Evolutionary conservation across 768 basidiomycete genomes (phyloP).

Genomic region (Rhizopogon rudus): DNA sequence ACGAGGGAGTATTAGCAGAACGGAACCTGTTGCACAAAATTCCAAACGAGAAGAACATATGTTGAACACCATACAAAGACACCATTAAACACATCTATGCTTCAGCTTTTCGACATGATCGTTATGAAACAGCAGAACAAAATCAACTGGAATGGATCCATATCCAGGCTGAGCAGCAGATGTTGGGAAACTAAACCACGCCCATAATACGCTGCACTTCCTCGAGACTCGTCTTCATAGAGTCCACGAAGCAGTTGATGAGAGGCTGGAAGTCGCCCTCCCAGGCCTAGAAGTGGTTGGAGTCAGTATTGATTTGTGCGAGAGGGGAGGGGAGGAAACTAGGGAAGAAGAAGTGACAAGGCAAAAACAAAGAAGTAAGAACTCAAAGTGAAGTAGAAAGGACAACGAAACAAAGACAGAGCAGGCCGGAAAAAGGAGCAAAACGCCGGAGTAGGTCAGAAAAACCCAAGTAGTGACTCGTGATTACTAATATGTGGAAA

Average conservation of each 20-base stretch:
- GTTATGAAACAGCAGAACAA: neutral
- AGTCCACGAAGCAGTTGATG: constrained; percentile 27
- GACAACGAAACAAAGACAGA: neutral
- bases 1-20: neutral
- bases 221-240: constrained; percentile 16
- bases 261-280: constrained; percentile 29
- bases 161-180: neutral
- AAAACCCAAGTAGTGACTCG: too few relatives aligned
- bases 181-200: neutral
- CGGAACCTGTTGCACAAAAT: neutral
- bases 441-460: neutral
- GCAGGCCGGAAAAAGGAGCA: neutral
- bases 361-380: neutral
- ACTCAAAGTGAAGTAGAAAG: neutral
- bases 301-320: neutral
- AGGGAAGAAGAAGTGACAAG: neutral
- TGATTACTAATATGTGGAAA: neutral
- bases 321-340: too few relatives aligned
- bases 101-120: neutral
- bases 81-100: neutral
- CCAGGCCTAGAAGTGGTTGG: constrained; percentile 18
- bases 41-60: neutral
- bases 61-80: neutral
- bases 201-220: constrained; percentile 27
- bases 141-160: neutral